These are phyloP conservation scores for Kodamaea leandrae DNA, from an alignment of 805 yeast genomes.

Conservation along the genomic window DNA sequence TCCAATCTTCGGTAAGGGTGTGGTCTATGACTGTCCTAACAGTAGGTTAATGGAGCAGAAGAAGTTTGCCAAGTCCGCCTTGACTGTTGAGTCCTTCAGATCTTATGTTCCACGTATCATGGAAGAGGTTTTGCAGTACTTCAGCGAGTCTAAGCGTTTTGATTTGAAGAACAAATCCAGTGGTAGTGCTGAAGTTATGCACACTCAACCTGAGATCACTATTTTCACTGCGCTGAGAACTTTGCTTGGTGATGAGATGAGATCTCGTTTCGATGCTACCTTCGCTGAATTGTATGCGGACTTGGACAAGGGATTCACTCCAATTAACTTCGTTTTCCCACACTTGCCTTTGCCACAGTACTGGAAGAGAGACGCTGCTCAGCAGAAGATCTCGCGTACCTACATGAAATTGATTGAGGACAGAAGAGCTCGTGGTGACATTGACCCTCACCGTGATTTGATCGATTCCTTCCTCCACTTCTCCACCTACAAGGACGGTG, in stretches of 20 bases:
- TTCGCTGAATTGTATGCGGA: conserved; percentile 87
- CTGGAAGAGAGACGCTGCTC: conserved; percentile 84
- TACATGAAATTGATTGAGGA: conserved; percentile 74
- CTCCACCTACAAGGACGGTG: conserved; percentile 90
- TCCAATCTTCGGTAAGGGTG: conserved; percentile 98
- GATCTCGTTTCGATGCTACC: conserved; percentile 73
- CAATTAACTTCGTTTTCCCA: conserved; percentile 93
- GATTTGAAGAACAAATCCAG: conserved; percentile 27
- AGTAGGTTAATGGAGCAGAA: conserved; percentile 95
- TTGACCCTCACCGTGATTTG: conserved; percentile 76
- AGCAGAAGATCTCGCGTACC: conserved; percentile 71
- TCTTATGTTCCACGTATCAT: conserved; percentile 84
- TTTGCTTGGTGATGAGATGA: conserved; percentile 86
- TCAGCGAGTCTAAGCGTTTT: conserved; percentile 52
- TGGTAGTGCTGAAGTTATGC: conserved; percentile 68
- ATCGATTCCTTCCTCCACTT: conserved; percentile 81
- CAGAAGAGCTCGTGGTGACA: conserved; percentile 74
- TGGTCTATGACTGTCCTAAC: conserved; percentile 95
- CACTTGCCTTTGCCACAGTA: conserved; percentile 86
- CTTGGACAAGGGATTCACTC: conserved; percentile 95
- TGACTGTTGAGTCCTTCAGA: conserved; percentile 80
- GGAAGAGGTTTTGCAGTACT: conserved; percentile 70
- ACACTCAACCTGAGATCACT: conserved; percentile 90
- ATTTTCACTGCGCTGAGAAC: conserved; percentile 95
- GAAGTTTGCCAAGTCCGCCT: conserved; percentile 89